Conservation (phyloP, 495 filamentous ascomycete genomes). For the Podospora comata region DNA sequence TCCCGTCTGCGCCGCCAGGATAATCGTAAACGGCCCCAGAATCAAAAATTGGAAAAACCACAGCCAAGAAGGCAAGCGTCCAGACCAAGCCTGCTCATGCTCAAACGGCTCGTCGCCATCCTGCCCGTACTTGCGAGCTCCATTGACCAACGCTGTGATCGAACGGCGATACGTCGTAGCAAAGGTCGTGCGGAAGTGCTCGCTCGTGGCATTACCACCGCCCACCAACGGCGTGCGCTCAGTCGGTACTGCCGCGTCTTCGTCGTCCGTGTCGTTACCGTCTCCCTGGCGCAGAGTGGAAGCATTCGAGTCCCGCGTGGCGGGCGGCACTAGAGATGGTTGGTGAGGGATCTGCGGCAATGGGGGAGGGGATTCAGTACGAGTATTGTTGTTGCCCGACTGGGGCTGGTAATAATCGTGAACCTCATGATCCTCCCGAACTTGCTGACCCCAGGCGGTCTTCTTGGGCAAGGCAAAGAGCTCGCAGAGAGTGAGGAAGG, state of each 20-base stretch:
- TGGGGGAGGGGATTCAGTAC: slow-evolving; percentile 30
- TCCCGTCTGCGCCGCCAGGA: slow-evolving; percentile 68
- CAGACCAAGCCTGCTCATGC: slow-evolving; percentile 85
- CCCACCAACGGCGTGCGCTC: slow-evolving; percentile 77
- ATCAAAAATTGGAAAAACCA: slow-evolving; percentile 87
- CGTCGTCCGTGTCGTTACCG: slow-evolving; percentile 29
- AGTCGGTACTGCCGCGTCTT: slow-evolving; percentile 56
- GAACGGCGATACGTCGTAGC: slow-evolving; percentile 58
- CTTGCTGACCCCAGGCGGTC: slow-evolving; percentile 54
- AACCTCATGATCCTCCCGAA: slow-evolving; percentile 47
- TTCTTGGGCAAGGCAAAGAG: slow-evolving; percentile 75
- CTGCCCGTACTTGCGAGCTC: slow-evolving; percentile 29
- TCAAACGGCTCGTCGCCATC: slow-evolving; percentile 53
- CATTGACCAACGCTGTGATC: slow-evolving; percentile 41
- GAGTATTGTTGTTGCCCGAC: slow-evolving; percentile 19
- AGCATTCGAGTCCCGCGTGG: slow-evolving; percentile 19
- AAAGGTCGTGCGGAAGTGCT: slow-evolving; percentile 63
- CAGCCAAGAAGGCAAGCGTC: slow-evolving; percentile 69
- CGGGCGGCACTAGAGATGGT: slow-evolving; percentile 18
- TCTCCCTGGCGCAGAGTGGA: slow-evolving; percentile 28
- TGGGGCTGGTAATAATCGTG: slow-evolving; percentile 34
- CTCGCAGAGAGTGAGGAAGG: slow-evolving; percentile 70
- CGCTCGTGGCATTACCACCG: slow-evolving; percentile 36
- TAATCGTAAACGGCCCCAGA: slow-evolving; percentile 69
- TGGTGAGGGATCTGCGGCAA: slow-evolving; percentile 24